Conservation (phyloP, 1,284 basidiomycete genomes). For the Microstroma glucosiphilum region DNA sequence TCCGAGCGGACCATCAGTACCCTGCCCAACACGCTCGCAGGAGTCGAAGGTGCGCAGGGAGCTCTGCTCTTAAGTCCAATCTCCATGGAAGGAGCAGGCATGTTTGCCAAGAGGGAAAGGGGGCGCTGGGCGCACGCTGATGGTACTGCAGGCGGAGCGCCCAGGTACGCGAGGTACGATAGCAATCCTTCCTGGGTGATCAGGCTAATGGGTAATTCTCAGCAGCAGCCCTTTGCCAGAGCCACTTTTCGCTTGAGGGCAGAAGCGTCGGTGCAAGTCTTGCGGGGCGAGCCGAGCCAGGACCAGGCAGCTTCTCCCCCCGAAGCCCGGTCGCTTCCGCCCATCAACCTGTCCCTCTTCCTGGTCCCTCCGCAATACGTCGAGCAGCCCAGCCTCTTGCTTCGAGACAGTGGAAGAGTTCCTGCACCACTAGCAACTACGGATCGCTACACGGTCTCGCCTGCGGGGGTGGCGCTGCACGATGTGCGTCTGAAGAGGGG, state of each 20-base stretch:
- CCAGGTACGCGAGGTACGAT: not conserved
- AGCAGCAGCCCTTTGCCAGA: not conserved
- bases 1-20: not conserved
- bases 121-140: not conserved
- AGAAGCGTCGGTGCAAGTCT: not conserved
- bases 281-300: not conserved
- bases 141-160: not conserved
- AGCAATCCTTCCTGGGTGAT: not conserved
- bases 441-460: not conserved
- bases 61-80: not conserved
- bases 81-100: slow-evolving; percentile 1
- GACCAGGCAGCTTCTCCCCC: not conserved
- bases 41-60: not conserved
- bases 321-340: not conserved
- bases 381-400: not conserved
- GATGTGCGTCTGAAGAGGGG: not conserved
- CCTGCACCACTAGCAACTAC: not conserved
- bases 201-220: not conserved
- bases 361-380: not conserved
- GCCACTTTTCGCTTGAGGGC: not conserved
- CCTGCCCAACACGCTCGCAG: not conserved
- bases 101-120: slow-evolving; percentile 1
- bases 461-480: slow-evolving; percentile 3
- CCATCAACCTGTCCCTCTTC: slow-evolving; percentile 6
- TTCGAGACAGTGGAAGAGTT: not conserved